These are phyloP conservation scores for Mycena belliarum DNA, from an alignment of 768 basidiomycete species.

Conservation along the genomic window DNA sequence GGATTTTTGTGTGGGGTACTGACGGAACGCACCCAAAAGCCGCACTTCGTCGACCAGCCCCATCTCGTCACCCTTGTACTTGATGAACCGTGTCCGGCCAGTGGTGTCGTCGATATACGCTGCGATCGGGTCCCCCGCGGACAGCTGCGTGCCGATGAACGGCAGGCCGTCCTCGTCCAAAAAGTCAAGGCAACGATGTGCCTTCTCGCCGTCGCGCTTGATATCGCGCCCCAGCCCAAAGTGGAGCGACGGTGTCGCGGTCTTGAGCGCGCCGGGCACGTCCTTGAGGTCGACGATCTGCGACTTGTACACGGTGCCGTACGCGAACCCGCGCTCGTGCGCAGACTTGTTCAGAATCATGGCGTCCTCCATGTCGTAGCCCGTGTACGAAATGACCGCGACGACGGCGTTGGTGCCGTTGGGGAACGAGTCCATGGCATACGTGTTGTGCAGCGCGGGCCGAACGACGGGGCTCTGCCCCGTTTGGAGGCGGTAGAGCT, in stretches of 20 bases:
- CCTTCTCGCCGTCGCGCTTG: slow-evolving; percentile 47
- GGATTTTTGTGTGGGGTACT: background rate
- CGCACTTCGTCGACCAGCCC: slow-evolving; percentile 91
- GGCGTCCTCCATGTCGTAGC: slow-evolving; percentile 99
- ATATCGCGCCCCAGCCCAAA: slow-evolving; percentile 88
- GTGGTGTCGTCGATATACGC: slow-evolving; percentile 88
- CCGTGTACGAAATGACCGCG: slow-evolving; percentile 99
- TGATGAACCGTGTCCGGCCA: slow-evolving; percentile 80
- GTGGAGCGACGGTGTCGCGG: slow-evolving; percentile 69
- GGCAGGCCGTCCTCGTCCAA: slow-evolving; percentile 88
- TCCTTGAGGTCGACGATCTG: slow-evolving; percentile 90
- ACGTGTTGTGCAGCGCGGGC: slow-evolving; percentile 86
- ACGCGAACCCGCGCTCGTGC: slow-evolving; percentile 96
- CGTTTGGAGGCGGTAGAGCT: slow-evolving; percentile 92
- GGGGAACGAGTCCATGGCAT: slow-evolving; percentile 98
- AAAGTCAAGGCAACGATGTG: slow-evolving; percentile 45
- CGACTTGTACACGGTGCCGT: slow-evolving; percentile 96
- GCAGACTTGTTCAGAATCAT: slow-evolving; percentile 99
- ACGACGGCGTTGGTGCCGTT: slow-evolving; percentile 98
- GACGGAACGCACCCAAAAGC: slow-evolving; percentile 65
- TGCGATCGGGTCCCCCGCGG: slow-evolving; percentile 77
- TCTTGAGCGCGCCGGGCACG: slow-evolving; percentile 63
- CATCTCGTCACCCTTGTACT: slow-evolving; percentile 95
- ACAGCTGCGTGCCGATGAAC: slow-evolving; percentile 65
- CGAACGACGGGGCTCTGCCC: slow-evolving; percentile 96